Conservation (phyloP, 345 rosid species). For the Durio zibethinus region DNA sequence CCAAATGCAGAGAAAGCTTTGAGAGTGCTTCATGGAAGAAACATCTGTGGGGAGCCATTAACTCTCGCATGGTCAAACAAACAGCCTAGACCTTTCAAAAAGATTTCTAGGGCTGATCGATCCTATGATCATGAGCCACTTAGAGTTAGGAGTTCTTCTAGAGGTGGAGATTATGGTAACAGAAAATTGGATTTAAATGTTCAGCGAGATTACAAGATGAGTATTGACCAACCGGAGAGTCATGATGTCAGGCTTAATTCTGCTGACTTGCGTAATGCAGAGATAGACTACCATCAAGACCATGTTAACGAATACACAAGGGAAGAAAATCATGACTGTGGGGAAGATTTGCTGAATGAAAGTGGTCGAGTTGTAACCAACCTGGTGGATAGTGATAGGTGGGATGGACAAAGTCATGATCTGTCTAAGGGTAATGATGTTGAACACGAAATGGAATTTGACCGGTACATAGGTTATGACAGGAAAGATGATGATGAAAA, state of each 20-base stretch:
- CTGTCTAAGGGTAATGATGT: constrained; percentile 19
- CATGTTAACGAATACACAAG: constrained; percentile 1
- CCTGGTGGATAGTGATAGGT: constrained; percentile 33
- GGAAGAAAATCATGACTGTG: constrained; percentile 24
- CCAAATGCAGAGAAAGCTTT: constrained; percentile 49
- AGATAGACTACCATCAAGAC: constrained; percentile 6
- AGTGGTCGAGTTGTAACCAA: constrained; percentile 21
- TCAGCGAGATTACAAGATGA: constrained; percentile 14
- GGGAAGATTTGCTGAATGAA: constrained; percentile 25
- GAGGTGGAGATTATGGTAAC: constrained; percentile 15
- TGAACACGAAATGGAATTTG: constrained; percentile 24
- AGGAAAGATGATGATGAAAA: constrained; percentile 15
- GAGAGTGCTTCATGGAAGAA: constrained; percentile 35
- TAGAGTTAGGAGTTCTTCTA: constrained; percentile 13
- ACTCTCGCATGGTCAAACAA: constrained; percentile 53
- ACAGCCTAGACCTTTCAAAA: constrained; percentile 38
- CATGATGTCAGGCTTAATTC: constrained; percentile 18
- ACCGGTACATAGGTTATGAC: constrained; percentile 26
- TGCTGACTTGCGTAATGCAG: constrained; percentile 21
- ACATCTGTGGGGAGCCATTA: constrained; percentile 40
- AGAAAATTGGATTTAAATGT: constrained; percentile 22
- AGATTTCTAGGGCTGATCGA: constrained; percentile 19
- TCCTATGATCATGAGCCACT: constrained; percentile 13
- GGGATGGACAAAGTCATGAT: constrained; percentile 31
- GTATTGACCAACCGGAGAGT: constrained; percentile 15